phyloP scores from a whole-genome alignment of 192 early-diverging fungal genomes.

The Coemansia sp. region DNA sequence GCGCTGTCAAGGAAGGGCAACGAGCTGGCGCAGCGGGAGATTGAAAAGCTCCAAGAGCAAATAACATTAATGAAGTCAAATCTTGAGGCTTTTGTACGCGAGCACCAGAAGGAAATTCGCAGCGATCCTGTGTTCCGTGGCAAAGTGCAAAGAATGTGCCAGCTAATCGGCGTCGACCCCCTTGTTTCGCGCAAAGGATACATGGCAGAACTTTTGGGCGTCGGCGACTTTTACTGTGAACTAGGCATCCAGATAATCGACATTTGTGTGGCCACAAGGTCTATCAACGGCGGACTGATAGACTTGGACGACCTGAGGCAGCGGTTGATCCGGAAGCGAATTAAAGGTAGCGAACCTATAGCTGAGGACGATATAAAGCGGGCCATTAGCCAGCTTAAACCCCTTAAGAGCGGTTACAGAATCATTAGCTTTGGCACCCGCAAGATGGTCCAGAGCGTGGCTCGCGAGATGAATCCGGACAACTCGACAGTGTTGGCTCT shows the following conservation, averaged over 20 bases:
- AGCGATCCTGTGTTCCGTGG: slow-evolving; percentile 81
- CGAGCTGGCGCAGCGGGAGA: slow-evolving; percentile 52
- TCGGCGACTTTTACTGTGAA: slow-evolving; percentile 98
- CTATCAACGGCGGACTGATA: slow-evolving; percentile 87
- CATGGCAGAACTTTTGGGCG: slow-evolving; percentile 91
- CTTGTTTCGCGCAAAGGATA: slow-evolving; percentile 95
- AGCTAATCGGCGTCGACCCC: slow-evolving; percentile 91
- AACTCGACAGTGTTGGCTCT: slow-evolving; percentile 66
- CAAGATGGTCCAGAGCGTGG: slow-evolving; percentile 86
- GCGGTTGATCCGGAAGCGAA: slow-evolving; percentile 68
- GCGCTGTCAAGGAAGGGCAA: slow-evolving; percentile 42
- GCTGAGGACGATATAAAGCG: slow-evolving; percentile 83
- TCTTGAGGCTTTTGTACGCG: slow-evolving; percentile 82
- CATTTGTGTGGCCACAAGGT: slow-evolving; percentile 81
- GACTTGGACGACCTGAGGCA: slow-evolving; percentile 78
- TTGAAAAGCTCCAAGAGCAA: slow-evolving; percentile 66
- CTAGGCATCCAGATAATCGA: slow-evolving; percentile 92
- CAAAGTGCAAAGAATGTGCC: slow-evolving; percentile 93
- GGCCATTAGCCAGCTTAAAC: slow-evolving; percentile 80
- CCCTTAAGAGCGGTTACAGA: slow-evolving; percentile 89
- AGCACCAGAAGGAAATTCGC: slow-evolving; percentile 85
- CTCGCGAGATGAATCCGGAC: slow-evolving; percentile 86
- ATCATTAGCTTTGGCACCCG: slow-evolving; percentile 76
- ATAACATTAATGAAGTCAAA: slow-evolving; percentile 75
- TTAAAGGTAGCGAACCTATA: slow-evolving; percentile 27